Base-by-base conservation (phyloP, 495 filamentous ascomycete genomes). In the Neurospora hispaniola region DNA sequence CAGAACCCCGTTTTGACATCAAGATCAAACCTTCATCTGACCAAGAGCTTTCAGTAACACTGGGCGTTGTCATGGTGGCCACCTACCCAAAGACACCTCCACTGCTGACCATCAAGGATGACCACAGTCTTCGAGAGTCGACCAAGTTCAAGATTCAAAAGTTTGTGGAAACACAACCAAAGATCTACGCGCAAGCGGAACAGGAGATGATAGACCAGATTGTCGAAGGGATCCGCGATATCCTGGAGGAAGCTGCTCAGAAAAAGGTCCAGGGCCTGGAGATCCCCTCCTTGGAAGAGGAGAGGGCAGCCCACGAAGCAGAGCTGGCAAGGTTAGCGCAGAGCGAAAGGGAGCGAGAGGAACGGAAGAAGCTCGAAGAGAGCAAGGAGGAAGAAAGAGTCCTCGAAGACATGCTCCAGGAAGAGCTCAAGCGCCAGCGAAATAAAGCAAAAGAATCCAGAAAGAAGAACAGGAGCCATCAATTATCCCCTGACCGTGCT, bases 11-110 rank as follows among this genome's bases (percentile, higher is more conserved):
- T 0, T 96, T 98, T 77, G 91, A 91, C 75, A 89, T 99, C 70
- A 87, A 85, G 70, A 82, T 98, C 41, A 92, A 89, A 76, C 87
- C 93, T 11, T 86, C 87, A 31, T 89, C 89, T 2, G 91, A 94
- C 71, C 85, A 89, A 41, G 89, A 92, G 11, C 84, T 90, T 40
- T 81, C 82, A 18, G 82, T 93, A 11, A 88, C 87, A 2, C 81
- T 97, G 23, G 81, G 82, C 7, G 92, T 96, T 43, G 89, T 91
- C 42, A 79, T 99, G 38, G 94, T 93, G 12, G 91, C 95, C 14
- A 98, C 96, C 0, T 99, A 99, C 81, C 96, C 96, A 9, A 97
- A 95, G 80, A 92, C 93, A 18, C 80, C 87, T 4, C 96, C 96
- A 3, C 85, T 92, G 41, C 79, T 99, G 5, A 89, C 85, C 10